phyloP scores from a whole-genome alignment of 345 rosid species.

The Capsella bursapastoris region DNA sequence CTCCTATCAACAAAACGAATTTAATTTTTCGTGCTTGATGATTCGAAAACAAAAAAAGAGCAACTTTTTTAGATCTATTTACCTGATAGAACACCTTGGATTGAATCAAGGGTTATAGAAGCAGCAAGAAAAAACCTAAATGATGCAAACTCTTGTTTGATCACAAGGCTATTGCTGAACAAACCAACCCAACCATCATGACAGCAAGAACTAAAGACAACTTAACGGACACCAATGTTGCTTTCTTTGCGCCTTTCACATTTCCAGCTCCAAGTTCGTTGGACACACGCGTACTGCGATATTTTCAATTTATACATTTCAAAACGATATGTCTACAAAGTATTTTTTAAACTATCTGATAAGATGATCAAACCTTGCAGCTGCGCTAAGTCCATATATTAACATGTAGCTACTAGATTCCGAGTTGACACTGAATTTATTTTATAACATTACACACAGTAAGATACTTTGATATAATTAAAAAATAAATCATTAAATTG shows the following conservation, averaged over 20 bases:
- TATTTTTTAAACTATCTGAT: background rate
- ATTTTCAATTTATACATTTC: background rate
- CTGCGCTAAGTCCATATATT: slow-evolving; percentile 76
- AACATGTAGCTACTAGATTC: slow-evolving; percentile 68
- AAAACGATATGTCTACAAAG: background rate
- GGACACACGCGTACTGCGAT: slow-evolving; percentile 77
- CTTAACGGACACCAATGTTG: slow-evolving; percentile 54
- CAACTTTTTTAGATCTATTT: background rate
- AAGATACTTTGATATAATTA: background rate
- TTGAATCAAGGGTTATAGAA: slow-evolving; percentile 60
- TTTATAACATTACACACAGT: background rate
- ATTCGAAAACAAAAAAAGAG: background rate
- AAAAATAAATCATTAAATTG: background rate
- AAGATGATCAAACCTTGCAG: slow-evolving; percentile 64
- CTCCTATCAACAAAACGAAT: slow-evolving; percentile 47
- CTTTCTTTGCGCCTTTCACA: slow-evolving; percentile 54
- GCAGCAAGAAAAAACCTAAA: slow-evolving; percentile 63
- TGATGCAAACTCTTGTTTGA: slow-evolving; percentile 53
- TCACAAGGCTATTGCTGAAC: slow-evolving; percentile 54
- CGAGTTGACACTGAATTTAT: slow-evolving; percentile 56
- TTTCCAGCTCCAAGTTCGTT: slow-evolving; percentile 79
- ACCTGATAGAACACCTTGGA: slow-evolving; percentile 78
- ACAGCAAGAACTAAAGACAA: slow-evolving; percentile 63
- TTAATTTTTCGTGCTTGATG: background rate
- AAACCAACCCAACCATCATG: slow-evolving; percentile 66